Base-by-base conservation (phyloP, 225 moss, liverwort and hornwort genomes). In the Pseudoscleropodium purum region DNA sequence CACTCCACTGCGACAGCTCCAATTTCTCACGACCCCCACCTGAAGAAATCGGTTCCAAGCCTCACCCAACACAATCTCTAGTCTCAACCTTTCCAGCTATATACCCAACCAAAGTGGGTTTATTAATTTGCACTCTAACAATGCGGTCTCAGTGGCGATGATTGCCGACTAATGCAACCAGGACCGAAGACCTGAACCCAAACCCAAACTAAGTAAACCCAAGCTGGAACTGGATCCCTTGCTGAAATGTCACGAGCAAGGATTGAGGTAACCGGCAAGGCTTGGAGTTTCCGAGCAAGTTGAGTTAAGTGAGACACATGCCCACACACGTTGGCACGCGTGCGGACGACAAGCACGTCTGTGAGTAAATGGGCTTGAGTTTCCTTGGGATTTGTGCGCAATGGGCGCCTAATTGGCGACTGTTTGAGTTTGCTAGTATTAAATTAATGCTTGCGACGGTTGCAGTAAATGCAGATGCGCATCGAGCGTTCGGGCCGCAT, bases 281-380 rank as follows among this genome's bases (percentile, higher is more conserved):
- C 30, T 25, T 63, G 63, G 7, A 30, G 26, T 37, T 51, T n/a
- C 37, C 9, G 30, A 29, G 59, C 36, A 75, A 81, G 25, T 12
- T 29, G 19, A 39, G 60, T 39, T 13, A 60, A 60, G 47, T 37
- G 45, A 20, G 59, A 67, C 87, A 67, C 84, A 84, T 87, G 81
- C 87, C 81, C 45, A 87, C 91, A 91, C 92, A 92, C 92, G 91
- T 91, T 81, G 89, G 84, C 75, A 69, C 82, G 87, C 85, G 87
- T 87, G 92, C 82, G 87, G 80, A 37, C 11, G 84, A 36, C 19
- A 52, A 57, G 84, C 84, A 84, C 88, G 86, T 83, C 92, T 65
- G 72, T 36, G 43, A 56, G 23, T 18, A 34, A 47, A 54, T 64
- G 49, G 83, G 4, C 49, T 66, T 56, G 43, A 27, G 67, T 41